A percentile compares a stretch with the other conserved stretches of the same genome.
These are phyloP conservation scores for Daldinia loculata DNA, from an alignment of 495 filamentous ascomycete species.

Conservation along the genomic window DNA sequence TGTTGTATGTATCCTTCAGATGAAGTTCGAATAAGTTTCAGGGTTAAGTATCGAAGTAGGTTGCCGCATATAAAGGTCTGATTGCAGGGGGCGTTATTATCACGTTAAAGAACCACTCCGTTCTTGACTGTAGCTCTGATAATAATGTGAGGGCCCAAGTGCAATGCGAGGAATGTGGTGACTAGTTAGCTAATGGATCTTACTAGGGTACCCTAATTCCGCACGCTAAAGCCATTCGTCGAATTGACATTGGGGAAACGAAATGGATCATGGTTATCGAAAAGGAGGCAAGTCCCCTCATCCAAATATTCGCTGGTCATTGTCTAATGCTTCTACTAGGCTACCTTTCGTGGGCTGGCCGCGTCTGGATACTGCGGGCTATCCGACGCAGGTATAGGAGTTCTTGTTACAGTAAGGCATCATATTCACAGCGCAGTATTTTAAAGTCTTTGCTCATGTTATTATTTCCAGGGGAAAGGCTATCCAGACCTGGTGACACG, in stretches of 20 bases:
- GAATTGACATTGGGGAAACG: conserved; percentile 61
- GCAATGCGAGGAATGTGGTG: neutral
- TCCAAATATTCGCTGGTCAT: neutral
- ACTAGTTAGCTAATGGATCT: conserved; percentile 3
- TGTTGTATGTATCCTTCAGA: conserved; percentile 59
- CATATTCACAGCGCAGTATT: conserved; percentile 25
- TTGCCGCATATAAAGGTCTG: conserved; percentile 69
- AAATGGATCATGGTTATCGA: conserved; percentile 88
- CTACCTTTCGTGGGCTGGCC: conserved; percentile 78
- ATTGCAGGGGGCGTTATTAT: conserved; percentile 46
- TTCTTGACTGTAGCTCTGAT: conserved; percentile 45
- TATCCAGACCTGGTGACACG: conserved; percentile 89
- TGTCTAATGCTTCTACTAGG: conserved; percentile 55
- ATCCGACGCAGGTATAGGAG: conserved; percentile 62
- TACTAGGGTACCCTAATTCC: conserved; percentile 74
- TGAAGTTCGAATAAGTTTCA: neutral
- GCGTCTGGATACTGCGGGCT: conserved; percentile 61
- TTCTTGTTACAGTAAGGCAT: conserved; percentile 71
- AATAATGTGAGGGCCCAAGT: conserved; percentile 33
- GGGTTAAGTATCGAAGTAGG: conserved; percentile 47
- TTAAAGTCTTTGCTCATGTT: conserved; percentile 47
- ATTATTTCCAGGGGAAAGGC: conserved; percentile 74
- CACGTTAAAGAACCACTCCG: conserved; percentile 37
- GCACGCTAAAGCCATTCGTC: conserved; percentile 59
- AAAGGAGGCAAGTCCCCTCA: conserved; percentile 73